Percentiles rank a stretch among this genome's conserved stretches.
phyloP scores from a whole-genome alignment of 345 rosid genomes.

The Corymbia maculata region DNA sequence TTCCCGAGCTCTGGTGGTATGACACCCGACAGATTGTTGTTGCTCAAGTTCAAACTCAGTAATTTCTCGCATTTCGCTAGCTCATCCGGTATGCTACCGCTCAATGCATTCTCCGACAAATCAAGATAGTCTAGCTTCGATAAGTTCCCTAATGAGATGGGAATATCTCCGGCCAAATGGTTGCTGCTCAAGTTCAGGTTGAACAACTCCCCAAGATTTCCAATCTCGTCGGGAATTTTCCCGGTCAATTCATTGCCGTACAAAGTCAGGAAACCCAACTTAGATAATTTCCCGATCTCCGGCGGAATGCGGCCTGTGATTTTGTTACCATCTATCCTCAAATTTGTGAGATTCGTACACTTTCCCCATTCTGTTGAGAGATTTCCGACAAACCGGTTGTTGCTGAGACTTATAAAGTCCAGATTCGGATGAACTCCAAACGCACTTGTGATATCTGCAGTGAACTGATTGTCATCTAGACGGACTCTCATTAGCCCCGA shows the following conservation, averaged over 20 bases:
- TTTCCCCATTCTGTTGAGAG: conserved; percentile 55
- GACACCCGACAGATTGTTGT: conserved; percentile 39
- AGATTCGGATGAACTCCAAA: conserved; percentile 51
- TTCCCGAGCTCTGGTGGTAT: conserved; percentile 37
- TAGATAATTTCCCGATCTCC: conserved; percentile 37
- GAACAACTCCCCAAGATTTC: conserved; percentile 27
- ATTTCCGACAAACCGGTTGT: conserved; percentile 39
- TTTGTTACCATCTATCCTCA: conserved; percentile 40
- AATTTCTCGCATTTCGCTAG: conserved; percentile 26
- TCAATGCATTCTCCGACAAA: conserved; percentile 30
- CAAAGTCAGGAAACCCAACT: conserved; percentile 26
- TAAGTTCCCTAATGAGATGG: conserved; percentile 21
- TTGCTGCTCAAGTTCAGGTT: conserved; percentile 43
- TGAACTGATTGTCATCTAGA: conserved; percentile 44
- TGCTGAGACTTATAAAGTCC: conserved; percentile 22
- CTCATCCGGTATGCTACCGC: conserved; percentile 25
- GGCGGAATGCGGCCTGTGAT: conserved; percentile 44
- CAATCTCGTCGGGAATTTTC: conserved; percentile 33
- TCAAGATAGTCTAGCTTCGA: conserved; percentile 25
- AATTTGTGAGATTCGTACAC: conserved; percentile 38
- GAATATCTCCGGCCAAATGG: conserved; percentile 32
- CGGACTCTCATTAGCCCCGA: conserved; percentile 34
- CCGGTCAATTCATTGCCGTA: conserved; percentile 41
- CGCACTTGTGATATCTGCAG: conserved; percentile 42
- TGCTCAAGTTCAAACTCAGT: conserved; percentile 41